phyloP scores from a whole-genome alignment of 1,284 basidiomycete species.

The Microbotryomycetes sp. region DNA sequence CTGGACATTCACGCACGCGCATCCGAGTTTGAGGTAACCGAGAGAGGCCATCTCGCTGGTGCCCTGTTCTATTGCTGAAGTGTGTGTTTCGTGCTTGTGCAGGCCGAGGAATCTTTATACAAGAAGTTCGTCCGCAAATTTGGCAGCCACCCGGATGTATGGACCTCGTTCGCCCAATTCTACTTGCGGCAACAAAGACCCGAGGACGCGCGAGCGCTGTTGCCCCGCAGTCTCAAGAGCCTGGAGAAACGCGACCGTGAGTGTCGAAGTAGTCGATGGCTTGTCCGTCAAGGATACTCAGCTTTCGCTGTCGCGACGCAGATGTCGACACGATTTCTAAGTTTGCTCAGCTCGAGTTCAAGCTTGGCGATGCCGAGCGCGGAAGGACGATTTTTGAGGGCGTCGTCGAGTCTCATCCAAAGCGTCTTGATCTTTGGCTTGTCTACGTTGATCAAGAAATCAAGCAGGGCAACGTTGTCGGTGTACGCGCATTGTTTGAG shows the following conservation, averaged over 20 bases:
- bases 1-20: constrained; percentile 77
- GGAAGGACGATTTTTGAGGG: constrained; percentile 96
- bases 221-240: constrained; percentile 84
- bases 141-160: constrained; percentile 79
- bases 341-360: constrained; percentile 94
- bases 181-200: constrained; percentile 47
- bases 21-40: constrained; percentile 69
- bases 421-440: constrained; percentile 91
- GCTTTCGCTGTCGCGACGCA: constrained; percentile 38
- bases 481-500: constrained; percentile 72
- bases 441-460: constrained; percentile 96
- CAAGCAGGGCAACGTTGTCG: constrained; percentile 65
- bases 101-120: constrained; percentile 82
- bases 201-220: constrained; percentile 68
- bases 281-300: not conserved
- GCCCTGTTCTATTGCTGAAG: not conserved
- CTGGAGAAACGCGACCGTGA: constrained; percentile 90
- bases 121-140: constrained; percentile 86
- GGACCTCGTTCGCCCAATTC: constrained; percentile 76
- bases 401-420: constrained; percentile 86
- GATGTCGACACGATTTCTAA: constrained; percentile 90
- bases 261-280: constrained; percentile 38
- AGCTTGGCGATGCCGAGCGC: constrained; percentile 83
- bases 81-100: constrained; percentile 10
- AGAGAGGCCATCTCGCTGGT: constrained; percentile 32